Conservation (phyloP, 352 stramenopile genomes). For the Pythium angustatum region DNA sequence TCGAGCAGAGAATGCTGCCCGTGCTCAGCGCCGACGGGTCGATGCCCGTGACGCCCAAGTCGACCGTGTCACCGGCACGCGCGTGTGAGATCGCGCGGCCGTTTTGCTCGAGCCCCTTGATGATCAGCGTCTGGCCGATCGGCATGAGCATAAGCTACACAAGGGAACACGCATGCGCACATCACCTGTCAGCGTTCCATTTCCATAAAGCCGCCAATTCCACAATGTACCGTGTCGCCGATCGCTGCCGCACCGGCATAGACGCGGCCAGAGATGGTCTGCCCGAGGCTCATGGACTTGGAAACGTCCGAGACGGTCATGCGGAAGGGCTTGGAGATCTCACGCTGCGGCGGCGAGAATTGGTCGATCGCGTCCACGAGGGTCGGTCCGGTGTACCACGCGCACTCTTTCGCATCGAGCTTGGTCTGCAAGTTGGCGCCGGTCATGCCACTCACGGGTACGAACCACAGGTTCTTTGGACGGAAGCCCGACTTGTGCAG, state of each 20-base stretch:
- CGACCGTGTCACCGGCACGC: constrained; percentile 74
- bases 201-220: not conserved
- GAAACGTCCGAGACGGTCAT: constrained; percentile 87
- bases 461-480: constrained; percentile 80
- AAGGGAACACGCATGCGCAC: no score
- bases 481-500: constrained; percentile 77
- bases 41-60: constrained; percentile 77
- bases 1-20: constrained; percentile 83
- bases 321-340: constrained; percentile 84
- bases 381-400: constrained; percentile 80
- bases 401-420: constrained; percentile 44
- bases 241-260: constrained; percentile 70
- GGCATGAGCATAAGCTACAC: constrained; percentile 39
- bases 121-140: constrained; percentile 33
- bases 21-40: constrained; percentile 70
- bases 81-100: constrained; percentile 57
- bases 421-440: constrained; percentile 83
- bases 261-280: constrained; percentile 84
- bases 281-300: constrained; percentile 81
- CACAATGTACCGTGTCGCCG: constrained; percentile 57
- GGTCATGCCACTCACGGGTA: constrained; percentile 86
- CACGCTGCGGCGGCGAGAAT: constrained; percentile 70
- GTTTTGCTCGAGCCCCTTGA: constrained; percentile 80
- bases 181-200: not conserved
- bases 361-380: constrained; percentile 82